These are phyloP conservation scores for Cercophora scortea DNA, from an alignment of 495 filamentous ascomycete species.

Conservation along the genomic window DNA sequence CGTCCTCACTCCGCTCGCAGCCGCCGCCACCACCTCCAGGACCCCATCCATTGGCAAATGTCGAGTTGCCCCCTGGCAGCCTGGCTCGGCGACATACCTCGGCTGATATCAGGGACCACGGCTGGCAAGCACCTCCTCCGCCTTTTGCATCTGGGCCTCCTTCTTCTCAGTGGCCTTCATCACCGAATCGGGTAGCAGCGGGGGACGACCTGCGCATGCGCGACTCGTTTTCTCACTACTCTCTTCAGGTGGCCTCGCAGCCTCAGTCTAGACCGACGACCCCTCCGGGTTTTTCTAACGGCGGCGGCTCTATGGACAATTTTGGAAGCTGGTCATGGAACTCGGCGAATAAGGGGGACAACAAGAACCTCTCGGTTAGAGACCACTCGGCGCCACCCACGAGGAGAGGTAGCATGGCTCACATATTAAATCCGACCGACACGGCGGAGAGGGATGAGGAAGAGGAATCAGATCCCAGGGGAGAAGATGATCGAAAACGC, in stretches of 20 bases:
- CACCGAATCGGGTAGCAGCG: constrained; percentile 57
- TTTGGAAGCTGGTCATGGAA: constrained; percentile 50
- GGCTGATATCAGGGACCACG: constrained; percentile 86
- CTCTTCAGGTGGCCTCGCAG: constrained; percentile 48
- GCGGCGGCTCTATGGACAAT: constrained; percentile 34
- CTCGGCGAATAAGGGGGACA: constrained; percentile 30
- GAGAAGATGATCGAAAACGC: constrained; percentile 63
- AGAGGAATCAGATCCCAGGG: constrained; percentile 32
- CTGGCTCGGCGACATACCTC: constrained; percentile 86
- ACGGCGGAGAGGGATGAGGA: constrained; percentile 37
- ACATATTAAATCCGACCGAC: constrained; percentile 64
- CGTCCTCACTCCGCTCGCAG: constrained; percentile 64
- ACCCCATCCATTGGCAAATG: constrained; percentile 69
- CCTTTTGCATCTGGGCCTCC: constrained; percentile 63
- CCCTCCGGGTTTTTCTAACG: constrained; percentile 45
- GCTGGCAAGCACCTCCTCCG: constrained; percentile 76
- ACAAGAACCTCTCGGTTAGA: constrained; percentile 37
- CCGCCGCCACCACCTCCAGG: constrained; percentile 57
- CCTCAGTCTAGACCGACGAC: constrained; percentile 68
- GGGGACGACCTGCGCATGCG: constrained; percentile 72
- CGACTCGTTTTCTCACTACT: constrained; percentile 75
- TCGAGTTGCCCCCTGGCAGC: constrained; percentile 67
- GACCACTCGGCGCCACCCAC: constrained; percentile 51
- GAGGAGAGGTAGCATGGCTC: constrained; percentile 51
- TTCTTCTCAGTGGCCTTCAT: constrained; percentile 77